A percentile compares a stretch with the other conserved stretches of the same genome.
phyloP scores from a whole-genome alignment of 257 asterid species.

The Solanum medicagineum region DNA sequence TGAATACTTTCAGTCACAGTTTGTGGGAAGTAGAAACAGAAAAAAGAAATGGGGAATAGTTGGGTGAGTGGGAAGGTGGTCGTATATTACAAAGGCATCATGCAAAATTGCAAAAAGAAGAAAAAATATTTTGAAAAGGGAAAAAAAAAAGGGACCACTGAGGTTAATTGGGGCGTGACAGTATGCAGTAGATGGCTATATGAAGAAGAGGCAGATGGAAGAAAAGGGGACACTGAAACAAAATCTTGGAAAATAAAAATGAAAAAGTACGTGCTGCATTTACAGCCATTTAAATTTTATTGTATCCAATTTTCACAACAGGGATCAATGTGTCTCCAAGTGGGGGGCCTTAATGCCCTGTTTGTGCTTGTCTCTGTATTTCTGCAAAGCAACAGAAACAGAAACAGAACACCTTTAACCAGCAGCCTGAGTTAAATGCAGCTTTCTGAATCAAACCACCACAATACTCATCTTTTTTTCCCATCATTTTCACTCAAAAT shows the following conservation, averaged over 20 bases:
- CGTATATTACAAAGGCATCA: neutral
- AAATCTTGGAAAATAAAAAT: neutral
- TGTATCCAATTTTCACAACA: constrained; percentile 41
- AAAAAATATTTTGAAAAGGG: no score
- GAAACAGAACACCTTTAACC: constrained; percentile 2
- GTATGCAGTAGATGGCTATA: constrained; percentile 37
- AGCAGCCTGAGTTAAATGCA: neutral
- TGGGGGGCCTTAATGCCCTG: constrained; percentile 43
- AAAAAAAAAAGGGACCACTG: constrained; percentile 40
- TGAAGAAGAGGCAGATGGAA: constrained; percentile 56
- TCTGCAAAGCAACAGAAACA: neutral
- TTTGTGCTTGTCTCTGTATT: constrained; percentile 13
- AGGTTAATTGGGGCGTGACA: constrained; percentile 35
- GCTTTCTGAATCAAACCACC: constrained; percentile 12
- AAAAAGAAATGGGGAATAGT: neutral
- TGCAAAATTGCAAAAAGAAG: neutral
- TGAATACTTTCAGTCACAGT: neutral
- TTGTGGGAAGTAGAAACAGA: neutral
- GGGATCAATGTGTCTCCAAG: constrained; percentile 35
- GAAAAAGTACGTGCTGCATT: constrained; percentile 41
- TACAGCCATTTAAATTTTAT: constrained; percentile 47
- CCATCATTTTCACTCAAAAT: neutral
- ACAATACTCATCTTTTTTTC: constrained; percentile 2
- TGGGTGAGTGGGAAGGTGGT: neutral
- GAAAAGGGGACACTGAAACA: constrained; percentile 42